Base-by-base conservation (phyloP, 495 filamentous ascomycete species). In the Penicillium lagena region DNA sequence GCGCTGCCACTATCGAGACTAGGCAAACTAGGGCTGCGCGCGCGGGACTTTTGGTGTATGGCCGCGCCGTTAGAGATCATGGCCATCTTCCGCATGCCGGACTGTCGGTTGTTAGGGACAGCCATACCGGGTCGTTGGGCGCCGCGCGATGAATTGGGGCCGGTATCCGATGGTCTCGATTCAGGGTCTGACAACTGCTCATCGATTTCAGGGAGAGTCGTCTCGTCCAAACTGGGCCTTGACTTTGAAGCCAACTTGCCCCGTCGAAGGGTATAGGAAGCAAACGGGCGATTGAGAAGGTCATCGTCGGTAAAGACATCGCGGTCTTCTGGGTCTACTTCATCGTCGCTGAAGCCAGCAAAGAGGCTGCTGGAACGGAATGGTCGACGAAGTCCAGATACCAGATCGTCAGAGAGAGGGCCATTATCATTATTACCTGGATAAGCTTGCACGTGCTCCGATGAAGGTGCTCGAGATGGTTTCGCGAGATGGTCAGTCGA, bases 361-460 rank as follows among this genome's bases (percentile, higher is more conserved):
- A 93, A 91, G n/a, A 95, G 68, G 58, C 86, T 90, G 54, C 84
- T 89, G 29, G 85, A 82, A 47, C 86, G 72, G 49, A 82, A 79
- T 2, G 86, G 87, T 31, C 86, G 75, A 45, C 83, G 78, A 42
- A 87, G 70, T 13, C 76, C 73, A 11, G 77, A 74, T 31, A 66
- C 73, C 7, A 58, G 59, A 40, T 82, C 74, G 37, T 66, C 71
- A 5, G 79, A 79, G 45, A 90, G 59, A 2, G 87, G 86, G 0
- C 85, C 87, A 50, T 90, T 84, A 54, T 91, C 87, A 54, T 90
- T 89, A 49, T 88, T 89, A 0, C 87, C 89, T 4, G 85, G 83
- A 56, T 90, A 90, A 7, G 76, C 73, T 51, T 90, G 80, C 30
- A 75, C 67, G 5, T 75, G 75, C 29, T 78, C 78, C 7, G 54